Conservation (phyloP, 2,329 filamentous ascomycete species). For the Didymella pomorum region DNA sequence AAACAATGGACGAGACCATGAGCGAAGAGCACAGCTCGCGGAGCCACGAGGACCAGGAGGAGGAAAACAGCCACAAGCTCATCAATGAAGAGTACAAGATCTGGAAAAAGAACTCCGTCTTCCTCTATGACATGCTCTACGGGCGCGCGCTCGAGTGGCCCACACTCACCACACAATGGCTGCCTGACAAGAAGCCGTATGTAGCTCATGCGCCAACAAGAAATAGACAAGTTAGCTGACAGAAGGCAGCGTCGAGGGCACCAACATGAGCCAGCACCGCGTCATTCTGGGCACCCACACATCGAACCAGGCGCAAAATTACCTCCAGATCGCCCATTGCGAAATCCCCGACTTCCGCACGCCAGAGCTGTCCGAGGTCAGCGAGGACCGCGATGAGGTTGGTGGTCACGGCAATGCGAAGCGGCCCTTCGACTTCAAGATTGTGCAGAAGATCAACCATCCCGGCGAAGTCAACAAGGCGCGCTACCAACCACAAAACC, state of each 20-base stretch:
- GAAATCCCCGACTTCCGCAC: slow-evolving; percentile 82
- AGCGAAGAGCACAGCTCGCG: slow-evolving; percentile 41
- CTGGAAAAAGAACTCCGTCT: slow-evolving; percentile 99
- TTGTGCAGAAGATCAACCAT: slow-evolving; percentile 96
- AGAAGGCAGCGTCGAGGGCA: slow-evolving; percentile 66
- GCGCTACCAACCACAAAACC: slow-evolving; percentile 96
- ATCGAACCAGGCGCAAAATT: slow-evolving; percentile 83
- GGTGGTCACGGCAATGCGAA: slow-evolving; percentile 85
- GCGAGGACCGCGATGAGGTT: slow-evolving; percentile 90
- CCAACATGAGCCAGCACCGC: slow-evolving; percentile 86
- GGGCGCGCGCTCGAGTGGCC: slow-evolving; percentile 96
- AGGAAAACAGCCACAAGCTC: slow-evolving; percentile 80
- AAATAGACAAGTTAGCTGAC: slow-evolving; percentile 52
- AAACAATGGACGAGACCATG: slow-evolving; percentile 50
- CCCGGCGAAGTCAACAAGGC: slow-evolving; percentile 98
- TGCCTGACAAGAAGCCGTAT: slow-evolving; percentile 72
- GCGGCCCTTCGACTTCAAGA: slow-evolving; percentile 84
- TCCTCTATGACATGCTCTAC: slow-evolving; percentile 97
- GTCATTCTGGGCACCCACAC: slow-evolving; percentile 95
- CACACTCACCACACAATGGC: slow-evolving; percentile 96
- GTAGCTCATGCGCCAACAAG: background rate
- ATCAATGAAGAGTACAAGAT: slow-evolving; percentile 99
- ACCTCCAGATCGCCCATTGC: slow-evolving; percentile 92
- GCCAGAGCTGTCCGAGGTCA: slow-evolving; percentile 83
- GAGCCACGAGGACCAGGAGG: slow-evolving; percentile 73